These are phyloP conservation scores for Exophiala calicioides DNA, from an alignment of 2,329 filamentous ascomycete genomes.

Conservation along the genomic window DNA sequence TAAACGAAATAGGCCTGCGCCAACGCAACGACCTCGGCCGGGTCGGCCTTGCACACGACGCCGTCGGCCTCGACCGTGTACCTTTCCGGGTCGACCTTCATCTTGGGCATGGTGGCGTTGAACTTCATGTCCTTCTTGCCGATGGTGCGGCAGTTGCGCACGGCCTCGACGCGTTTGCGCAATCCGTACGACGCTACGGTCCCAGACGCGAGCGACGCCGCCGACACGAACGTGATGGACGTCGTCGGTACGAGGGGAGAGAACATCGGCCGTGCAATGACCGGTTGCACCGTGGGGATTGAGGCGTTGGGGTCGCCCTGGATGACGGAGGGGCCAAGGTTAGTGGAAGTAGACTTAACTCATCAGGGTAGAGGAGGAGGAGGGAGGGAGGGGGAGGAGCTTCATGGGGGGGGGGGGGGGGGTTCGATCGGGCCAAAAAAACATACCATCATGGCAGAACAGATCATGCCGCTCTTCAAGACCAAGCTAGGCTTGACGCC, in stretches of 20 bases:
- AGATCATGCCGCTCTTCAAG: constrained; percentile 85
- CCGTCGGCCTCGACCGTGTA: constrained; percentile 88
- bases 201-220: constrained; percentile 68
- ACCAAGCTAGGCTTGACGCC: constrained; percentile 81
- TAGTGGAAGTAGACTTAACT: too few relatives aligned
- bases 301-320: constrained; percentile 78
- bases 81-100: constrained; percentile 88
- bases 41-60: constrained; percentile 69
- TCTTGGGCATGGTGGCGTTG: constrained; percentile 79
- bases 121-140: constrained; percentile 88
- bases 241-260: constrained; percentile 69
- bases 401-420: not conserved
- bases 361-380: not conserved
- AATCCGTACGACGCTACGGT: constrained; percentile 71
- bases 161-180: constrained; percentile 76
- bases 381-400: not conserved
- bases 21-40: constrained; percentile 69
- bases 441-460: constrained; percentile 77
- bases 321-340: not conserved
- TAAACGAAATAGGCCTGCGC: constrained; percentile 78
- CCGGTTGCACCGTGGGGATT: constrained; percentile 84
- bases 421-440: not conserved
- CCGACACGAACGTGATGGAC: constrained; percentile 80
- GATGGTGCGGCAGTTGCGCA: constrained; percentile 72
- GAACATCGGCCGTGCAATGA: constrained; percentile 85